These are phyloP conservation scores for Suillus tomentosus DNA, from an alignment of 768 basidiomycete genomes.

Conservation along the genomic window DNA sequence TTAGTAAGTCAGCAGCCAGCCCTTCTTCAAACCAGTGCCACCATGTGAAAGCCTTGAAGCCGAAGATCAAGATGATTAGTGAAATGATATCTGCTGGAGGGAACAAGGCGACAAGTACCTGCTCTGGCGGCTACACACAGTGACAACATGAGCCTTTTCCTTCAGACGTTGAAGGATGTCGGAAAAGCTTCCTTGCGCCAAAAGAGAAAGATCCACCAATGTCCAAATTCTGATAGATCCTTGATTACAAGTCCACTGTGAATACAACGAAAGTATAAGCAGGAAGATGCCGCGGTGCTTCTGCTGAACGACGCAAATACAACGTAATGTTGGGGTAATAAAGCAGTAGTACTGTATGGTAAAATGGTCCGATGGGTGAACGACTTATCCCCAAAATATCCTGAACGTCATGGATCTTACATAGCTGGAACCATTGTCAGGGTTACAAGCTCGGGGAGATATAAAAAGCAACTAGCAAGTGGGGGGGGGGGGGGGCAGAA, in stretches of 20 bases:
- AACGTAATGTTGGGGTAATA: slow-evolving; percentile 22
- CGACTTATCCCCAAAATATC: slow-evolving; percentile 24
- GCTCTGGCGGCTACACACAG: background rate
- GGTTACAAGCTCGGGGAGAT: background rate
- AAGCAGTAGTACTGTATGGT: slow-evolving; percentile 36
- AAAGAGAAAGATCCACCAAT: background rate
- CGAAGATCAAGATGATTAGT: background rate
- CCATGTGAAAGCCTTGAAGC: background rate
- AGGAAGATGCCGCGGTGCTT: slow-evolving; percentile 4
- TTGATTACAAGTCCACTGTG: slow-evolving; percentile 17
- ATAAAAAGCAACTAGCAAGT: slow-evolving; percentile 6
- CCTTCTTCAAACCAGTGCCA: background rate
- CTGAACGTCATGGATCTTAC: slow-evolving; percentile 28
- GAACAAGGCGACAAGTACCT: background rate
- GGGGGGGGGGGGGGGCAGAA: too few relatives aligned
- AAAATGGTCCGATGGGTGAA: slow-evolving; percentile 26
- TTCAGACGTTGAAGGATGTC: background rate
- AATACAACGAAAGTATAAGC: slow-evolving; percentile 17
- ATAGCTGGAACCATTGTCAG: slow-evolving; percentile 16
- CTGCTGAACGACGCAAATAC: slow-evolving; percentile 9
- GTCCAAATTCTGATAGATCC: slow-evolving; percentile 14
- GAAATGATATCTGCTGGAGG: background rate
- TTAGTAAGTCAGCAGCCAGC: background rate
- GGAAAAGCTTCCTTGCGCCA: background rate
- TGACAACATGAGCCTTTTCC: background rate